These are phyloP conservation scores for Kodamaea plutei DNA, from an alignment of 1,139 yeast genomes.

Conservation along the genomic window DNA sequence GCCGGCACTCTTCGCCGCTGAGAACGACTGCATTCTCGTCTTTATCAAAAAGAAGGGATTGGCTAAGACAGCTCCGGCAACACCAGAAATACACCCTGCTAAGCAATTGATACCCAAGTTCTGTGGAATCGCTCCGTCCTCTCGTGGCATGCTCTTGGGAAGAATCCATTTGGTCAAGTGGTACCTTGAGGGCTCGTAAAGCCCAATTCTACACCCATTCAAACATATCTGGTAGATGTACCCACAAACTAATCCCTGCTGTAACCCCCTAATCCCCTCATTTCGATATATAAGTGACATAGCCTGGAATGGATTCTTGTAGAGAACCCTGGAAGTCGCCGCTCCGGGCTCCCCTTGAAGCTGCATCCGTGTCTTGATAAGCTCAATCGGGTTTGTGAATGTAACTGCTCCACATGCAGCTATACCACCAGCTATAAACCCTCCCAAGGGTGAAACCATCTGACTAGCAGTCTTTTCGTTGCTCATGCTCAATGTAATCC, in stretches of 20 bases:
- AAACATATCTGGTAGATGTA: conserved; percentile 85
- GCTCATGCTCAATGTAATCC: conserved; percentile 10
- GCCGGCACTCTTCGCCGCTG: conserved; percentile 27
- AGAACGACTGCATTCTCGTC: conserved; percentile 93
- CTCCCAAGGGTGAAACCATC: conserved; percentile 64
- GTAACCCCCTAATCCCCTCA: conserved; percentile 86
- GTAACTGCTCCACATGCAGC: conserved; percentile 99
- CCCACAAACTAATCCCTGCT: conserved; percentile 80
- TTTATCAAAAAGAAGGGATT: conserved; percentile 90
- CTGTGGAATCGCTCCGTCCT: conserved; percentile 43
- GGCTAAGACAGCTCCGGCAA: conserved; percentile 84
- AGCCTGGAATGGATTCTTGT: conserved; percentile 86
- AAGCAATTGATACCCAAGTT: conserved; percentile 63
- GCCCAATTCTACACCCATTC: conserved; percentile 90
- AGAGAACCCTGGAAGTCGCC: conserved; percentile 45
- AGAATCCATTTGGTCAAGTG: conserved; percentile 52
- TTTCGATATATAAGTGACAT: conserved; percentile 64
- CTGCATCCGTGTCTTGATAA: conserved; percentile 94
- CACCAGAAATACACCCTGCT: conserved; percentile 82
- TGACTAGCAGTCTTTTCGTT: conserved; percentile 35
- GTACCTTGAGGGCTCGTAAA: conserved; percentile 83
- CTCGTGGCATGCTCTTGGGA: conserved; percentile 40
- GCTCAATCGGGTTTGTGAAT: conserved; percentile 90
- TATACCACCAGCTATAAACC: conserved; percentile 87
- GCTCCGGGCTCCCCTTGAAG: conserved; percentile 85